Base-by-base conservation (phyloP, 805 yeast species). In the Metschnikowia lochheadii region DNA sequence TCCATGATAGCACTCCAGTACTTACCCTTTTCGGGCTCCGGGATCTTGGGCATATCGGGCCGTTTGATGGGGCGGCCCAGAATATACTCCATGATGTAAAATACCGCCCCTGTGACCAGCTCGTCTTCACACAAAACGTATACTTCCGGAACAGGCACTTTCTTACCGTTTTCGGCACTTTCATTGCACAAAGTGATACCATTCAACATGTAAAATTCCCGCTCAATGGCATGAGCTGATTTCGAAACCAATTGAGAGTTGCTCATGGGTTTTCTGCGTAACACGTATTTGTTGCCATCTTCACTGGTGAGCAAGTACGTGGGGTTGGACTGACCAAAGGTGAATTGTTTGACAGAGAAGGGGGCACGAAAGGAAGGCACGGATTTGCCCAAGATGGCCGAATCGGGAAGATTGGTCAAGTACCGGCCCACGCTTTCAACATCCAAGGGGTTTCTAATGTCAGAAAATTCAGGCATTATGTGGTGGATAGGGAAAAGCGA, bases 261-360 rank as follows among this genome's bases (percentile, higher is more conserved):
- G 2, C 78, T 63, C 6, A 76, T 70, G 0, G 87, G 87, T 58
- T 82, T 82, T 55, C 82, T 70, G 49, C 87, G 67, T 46, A 82
- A 68, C 2, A 82, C 86, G 48, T 71, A 75, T 38, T 69, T 65
- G 29, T 60, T 64, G 6, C 56, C 59, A 0, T 72, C 72, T 2
- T 69, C 60, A 54, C 80, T 83, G 2, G 60, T 64, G 23, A 81
- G 49, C 29, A 78, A 71, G 59, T 81, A 82, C 1, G 85, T 81
- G 11, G 87, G 87, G 59, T 82, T 82, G 1, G 83, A 78, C 61
- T 82, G 87, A 14, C 87, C 87, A 61, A 77, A 80, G 26, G 73
- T 73, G 65, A 82, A 82, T 63, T 82, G 87, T 52, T 73, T 66
- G 40, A 80, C 60, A 0, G 54, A 55, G 13, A 65, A 64, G 46